These are phyloP conservation scores for Pythium phragmitis DNA, from an alignment of 352 stramenopile genomes.

Conservation along the genomic window DNA sequence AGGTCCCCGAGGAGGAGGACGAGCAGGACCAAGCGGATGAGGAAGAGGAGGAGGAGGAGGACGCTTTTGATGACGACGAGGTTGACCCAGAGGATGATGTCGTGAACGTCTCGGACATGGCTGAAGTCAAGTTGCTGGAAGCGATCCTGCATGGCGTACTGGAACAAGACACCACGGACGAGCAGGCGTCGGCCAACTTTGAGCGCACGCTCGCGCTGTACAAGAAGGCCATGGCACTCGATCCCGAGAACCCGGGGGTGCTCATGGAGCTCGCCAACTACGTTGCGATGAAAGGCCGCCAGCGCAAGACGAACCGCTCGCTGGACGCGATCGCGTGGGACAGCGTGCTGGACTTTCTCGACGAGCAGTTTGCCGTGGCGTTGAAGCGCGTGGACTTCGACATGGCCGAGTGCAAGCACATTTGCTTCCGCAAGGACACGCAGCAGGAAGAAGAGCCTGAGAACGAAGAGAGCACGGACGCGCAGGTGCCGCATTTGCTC, in stretches of 20 bases:
- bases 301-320: conserved; percentile 19
- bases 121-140: conserved; percentile 56
- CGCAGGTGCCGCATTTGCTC: conserved; percentile 61
- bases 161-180: conserved; percentile 32
- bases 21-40: conserved; percentile 10
- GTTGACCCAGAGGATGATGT: conserved; percentile 24
- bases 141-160: conserved; percentile 57
- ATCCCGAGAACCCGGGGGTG: conserved; percentile 52
- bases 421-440: conserved; percentile 65
- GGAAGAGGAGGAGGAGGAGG: conserved; percentile 20
- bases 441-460: conserved; percentile 54
- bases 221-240: conserved; percentile 49
- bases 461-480: conserved; percentile 58
- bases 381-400: conserved; percentile 45
- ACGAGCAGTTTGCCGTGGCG: conserved; percentile 39
- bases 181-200: conserved; percentile 29
- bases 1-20: not conserved
- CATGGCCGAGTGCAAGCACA: conserved; percentile 59
- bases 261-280: conserved; percentile 80
- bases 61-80: conserved; percentile 16
- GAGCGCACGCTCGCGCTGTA: conserved; percentile 56
- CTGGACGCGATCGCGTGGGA: conserved; percentile 33
- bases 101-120: conserved; percentile 31
- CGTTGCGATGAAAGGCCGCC: conserved; percentile 40
- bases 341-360: conserved; percentile 42